Evolutionary conservation across 106 monocot species (phyloP), one percentile per base, ranked within the genome.

Genomic region (Posidonia australis): DNA sequence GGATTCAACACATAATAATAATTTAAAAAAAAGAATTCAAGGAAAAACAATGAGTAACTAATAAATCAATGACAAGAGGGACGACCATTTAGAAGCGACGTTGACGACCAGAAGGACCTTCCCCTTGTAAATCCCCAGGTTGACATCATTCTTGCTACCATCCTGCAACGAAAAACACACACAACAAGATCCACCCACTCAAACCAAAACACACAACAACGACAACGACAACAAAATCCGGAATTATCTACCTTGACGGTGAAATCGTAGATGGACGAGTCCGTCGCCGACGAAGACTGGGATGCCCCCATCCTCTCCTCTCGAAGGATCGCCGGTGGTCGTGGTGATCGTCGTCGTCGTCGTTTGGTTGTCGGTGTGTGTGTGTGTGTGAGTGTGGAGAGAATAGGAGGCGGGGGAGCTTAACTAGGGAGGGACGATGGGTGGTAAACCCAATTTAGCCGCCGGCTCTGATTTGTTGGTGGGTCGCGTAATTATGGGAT

Each of bases 61-160:
- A 36, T 36, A 36, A 36, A 36, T 36, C 7, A 7, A 36, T 36
- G 7, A 7, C 5, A 7, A 36, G 36, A 36, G 36, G 36, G 7
- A 36, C 5, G 36, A 74, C 73, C 73, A 74, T 60, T 74, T 74
- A 5, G 73, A 74, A 13, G 73, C 73, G 28, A 74, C 73, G 41
- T 74, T 74, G 5, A 74, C 73, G 24, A 74, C 58, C 14, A 74
- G 73, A 4, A 74, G 48, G 47, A 66, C 73, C 64, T 66, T 74
- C 22, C 73, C 73, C 46, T 59, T 74, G 73, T 66, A 74, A 10
- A 32, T 41, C 32, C 59, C 58, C 19, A 74, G 47, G 58, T 51
- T 28, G 12, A 74, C 66, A 13, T 74, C 73, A 14, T 74, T 58
- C 24, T 65, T 65, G 3, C 58, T 43, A 20, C 46, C 48, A 60